These are phyloP conservation scores for Apiotrichum gamsii DNA, from an alignment of 1,284 basidiomycete genomes.

Conservation along the genomic window DNA sequence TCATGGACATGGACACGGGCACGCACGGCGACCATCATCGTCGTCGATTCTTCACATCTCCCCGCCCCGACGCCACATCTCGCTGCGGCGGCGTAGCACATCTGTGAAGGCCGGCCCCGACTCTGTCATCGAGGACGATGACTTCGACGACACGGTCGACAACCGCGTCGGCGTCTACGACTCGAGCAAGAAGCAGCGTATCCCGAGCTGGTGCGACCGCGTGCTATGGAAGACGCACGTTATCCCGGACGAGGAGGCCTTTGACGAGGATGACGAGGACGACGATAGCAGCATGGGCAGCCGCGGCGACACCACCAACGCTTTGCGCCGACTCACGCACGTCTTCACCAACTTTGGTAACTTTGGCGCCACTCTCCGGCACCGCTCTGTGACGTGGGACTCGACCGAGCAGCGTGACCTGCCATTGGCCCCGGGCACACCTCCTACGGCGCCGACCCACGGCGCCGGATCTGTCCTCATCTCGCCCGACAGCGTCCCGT, in stretches of 20 bases:
- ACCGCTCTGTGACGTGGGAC: conserved; percentile 10
- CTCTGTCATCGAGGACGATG: conserved; percentile 1
- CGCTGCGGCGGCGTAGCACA: neutral
- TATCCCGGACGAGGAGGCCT: conserved; percentile 23
- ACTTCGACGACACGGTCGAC: conserved; percentile 33
- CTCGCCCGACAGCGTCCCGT: neutral
- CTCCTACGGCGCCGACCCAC: no score
- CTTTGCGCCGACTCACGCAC: conserved; percentile 26
- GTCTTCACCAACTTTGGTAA: conserved; percentile 31
- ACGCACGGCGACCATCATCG: neutral
- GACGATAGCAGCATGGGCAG: neutral
- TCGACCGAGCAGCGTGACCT: neutral
- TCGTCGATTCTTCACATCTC: neutral
- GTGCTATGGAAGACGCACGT: conserved; percentile 46
- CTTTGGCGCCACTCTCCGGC: conserved; percentile 7
- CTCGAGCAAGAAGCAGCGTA: conserved; percentile 50
- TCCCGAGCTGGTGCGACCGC: conserved; percentile 51
- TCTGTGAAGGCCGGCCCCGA: neutral
- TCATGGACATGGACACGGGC: no score
- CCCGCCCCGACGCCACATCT: neutral
- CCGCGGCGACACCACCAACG: neutral
- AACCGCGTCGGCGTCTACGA: conserved; percentile 49
- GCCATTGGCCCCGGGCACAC: no score
- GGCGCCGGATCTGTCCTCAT: neutral
- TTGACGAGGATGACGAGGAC: neutral